Evolutionary conservation across 106 monocot species (phyloP), one percentile per base, ranked within the genome.

Genomic region (Platanthera zijinensis): DNA sequence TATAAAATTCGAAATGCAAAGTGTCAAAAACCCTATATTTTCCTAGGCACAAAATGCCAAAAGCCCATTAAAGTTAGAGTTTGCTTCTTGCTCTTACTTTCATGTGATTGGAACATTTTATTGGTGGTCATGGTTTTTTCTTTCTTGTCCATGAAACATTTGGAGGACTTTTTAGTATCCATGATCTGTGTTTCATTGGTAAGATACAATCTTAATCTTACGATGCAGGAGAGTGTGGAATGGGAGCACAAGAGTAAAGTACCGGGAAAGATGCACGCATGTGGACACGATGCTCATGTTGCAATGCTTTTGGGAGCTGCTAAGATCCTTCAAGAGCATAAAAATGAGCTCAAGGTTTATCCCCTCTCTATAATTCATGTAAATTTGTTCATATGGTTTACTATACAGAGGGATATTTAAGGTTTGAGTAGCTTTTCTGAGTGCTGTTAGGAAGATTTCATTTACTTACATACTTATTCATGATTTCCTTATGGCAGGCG

Each of bases 211-310:
- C 6, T 69, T 32, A 39, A 39, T 77, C 12, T 62, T 57, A 22
- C 68, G 81, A 75, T 39, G 18, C 50, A 97, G 97, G 97, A 97
- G 72, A 82, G 71, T 74, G 94, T 97, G 78, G 97, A 97, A 78
- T 97, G 91, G 94, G 85, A 88, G 80, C 86, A 97, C 80, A 94
- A 94, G 68, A 97, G 97, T 71, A 97, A 88, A 85, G 84, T 89
- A 15, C 80, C 85, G 15, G 94, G 91, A 28, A 94, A 92, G 79
- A 97, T 97, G 97, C 97, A 97, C 75, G 94, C 87, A 13, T 97
- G 97, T 76, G 94, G 97, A 10, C 94, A 92, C 78, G 97, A 97
- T 77, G 89, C 84, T 21, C 97, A 94, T 85, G 91, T 97, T 25
- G 84, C 91, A 19, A 92, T 92, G 89, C 85, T 97, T 51, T 81